Evolutionary conservation across 1,139 yeast species (phyloP).

Genomic region (Starmera stellimalicola): DNA sequence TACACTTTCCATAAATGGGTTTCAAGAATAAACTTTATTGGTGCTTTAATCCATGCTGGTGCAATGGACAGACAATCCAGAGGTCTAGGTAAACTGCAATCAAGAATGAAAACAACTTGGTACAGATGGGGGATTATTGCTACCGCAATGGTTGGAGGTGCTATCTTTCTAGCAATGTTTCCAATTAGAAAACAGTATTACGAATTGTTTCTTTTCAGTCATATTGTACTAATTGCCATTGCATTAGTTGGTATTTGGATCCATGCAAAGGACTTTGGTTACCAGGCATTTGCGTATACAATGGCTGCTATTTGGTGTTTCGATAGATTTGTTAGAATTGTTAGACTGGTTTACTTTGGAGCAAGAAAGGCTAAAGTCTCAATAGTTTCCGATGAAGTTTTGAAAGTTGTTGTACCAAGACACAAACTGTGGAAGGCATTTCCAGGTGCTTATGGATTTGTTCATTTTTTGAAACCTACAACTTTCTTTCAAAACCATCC

Average conservation of each 20-base stretch:
- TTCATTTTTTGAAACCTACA: constrained; percentile 28
- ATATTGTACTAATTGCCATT: constrained; percentile 42
- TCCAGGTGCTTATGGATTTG: constrained; percentile 29
- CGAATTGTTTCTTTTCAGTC: constrained; percentile 53
- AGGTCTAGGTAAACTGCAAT: constrained; percentile 5
- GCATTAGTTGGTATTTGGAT: constrained; percentile 47
- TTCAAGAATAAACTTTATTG: constrained; percentile 36
- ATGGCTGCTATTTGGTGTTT: constrained; percentile 27
- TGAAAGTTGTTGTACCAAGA: constrained; percentile 23
- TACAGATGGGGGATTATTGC: constrained; percentile 39
- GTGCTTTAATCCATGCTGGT: constrained; percentile 29
- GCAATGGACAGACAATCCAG: constrained; percentile 14
- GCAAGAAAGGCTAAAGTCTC: constrained; percentile 31
- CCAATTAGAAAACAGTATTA: constrained; percentile 44
- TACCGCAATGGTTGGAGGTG: constrained; percentile 26
- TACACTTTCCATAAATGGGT: constrained; percentile 59
- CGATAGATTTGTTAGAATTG: constrained; percentile 25
- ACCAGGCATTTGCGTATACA: constrained; percentile 9
- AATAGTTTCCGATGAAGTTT: constrained; percentile 39
- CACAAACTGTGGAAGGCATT: constrained; percentile 21
- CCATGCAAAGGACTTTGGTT: constrained; percentile 36
- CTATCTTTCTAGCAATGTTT: constrained; percentile 35
- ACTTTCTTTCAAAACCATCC: constrained; percentile 53
- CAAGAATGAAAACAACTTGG: constrained; percentile 9
- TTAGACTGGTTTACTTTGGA: constrained; percentile 23